Evolutionary conservation across 1,139 yeast species (phyloP), one percentile per base, ranked within the genome.

Genomic region (Zygoascus meyerae): DNA sequence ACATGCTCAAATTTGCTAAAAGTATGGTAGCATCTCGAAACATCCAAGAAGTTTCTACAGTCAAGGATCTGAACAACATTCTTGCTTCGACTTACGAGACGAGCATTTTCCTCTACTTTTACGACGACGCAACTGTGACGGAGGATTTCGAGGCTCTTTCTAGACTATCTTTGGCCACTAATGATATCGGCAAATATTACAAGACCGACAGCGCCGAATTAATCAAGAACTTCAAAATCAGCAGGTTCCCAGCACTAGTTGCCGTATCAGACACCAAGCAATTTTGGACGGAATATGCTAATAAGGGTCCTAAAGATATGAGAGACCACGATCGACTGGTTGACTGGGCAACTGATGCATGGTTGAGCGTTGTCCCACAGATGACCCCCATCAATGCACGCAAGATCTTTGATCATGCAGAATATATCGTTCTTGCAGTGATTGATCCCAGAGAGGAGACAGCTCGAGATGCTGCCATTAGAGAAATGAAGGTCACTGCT

Each of bases 141-240:
- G 74, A 70, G 49, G 74, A 70, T 49, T 69, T 69, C 56, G 66
- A 63, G 37, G 69, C 71, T 2, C 55, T 69, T 39, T 58, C 60
- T 42, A 58, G 62, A 36, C 57, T 68, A 12, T 62, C 69, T 1
- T 52, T 66, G 21, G 55, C 58, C 16, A 57, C 67, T 14, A 57
- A 66, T 14, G 68, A 64, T 12, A 64, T 64, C 39, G 68, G 65
- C 9, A 62, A 64, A 11, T 55, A 65, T 34, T 63, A 58, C 52
- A 66, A 66, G 51, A 56, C 71, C 2, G 53, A 59, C 12, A 58
- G 62, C 30, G 32, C 49, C 11, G 54, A 56, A 29, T 57, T 70
- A 30, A 63, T 64, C 11, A 56, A 58, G 12, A 46, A 47, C n/a
- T 51, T 63, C 45, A 53, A 57, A 5, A 66, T 62, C 17, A 54